A percentile compares a stretch with the other conserved stretches of the same genome.
These are phyloP conservation scores for Fraxinus velutina DNA, from an alignment of 305 asterid species.

Conservation along the genomic window DNA sequence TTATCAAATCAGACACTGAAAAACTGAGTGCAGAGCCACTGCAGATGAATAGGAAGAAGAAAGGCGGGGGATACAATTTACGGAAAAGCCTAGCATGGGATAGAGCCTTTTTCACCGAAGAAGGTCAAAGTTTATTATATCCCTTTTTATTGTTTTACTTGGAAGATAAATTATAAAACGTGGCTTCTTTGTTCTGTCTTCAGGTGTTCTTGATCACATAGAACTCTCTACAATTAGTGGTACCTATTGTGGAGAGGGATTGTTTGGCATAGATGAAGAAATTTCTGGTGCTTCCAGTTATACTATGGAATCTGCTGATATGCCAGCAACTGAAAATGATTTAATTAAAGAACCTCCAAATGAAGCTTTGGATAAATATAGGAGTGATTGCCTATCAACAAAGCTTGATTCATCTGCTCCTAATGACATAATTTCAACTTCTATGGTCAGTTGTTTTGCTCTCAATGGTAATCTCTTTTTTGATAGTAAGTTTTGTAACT, in stretches of 20 bases:
- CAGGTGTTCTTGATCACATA: constrained; percentile 81
- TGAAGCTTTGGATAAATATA: constrained; percentile 30
- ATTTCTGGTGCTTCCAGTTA: constrained; percentile 31
- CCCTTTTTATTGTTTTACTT: constrained; percentile 11
- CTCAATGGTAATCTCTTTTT: constrained; percentile 7
- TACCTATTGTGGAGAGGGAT: constrained; percentile 46
- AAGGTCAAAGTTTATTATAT: constrained; percentile 47
- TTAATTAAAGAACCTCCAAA: constrained; percentile 29
- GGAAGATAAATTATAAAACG: constrained; percentile 18
- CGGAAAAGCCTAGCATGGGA: constrained; percentile 97
- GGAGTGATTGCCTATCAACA: constrained; percentile 34
- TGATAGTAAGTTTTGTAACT: constrained; percentile 9
- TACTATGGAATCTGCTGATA: constrained; percentile 22
- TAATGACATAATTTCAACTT: constrained; percentile 29
- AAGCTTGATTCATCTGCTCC: constrained; percentile 41
- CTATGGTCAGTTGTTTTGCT: constrained; percentile 38
- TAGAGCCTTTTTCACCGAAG: constrained; percentile 86
- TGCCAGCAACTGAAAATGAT: constrained; percentile 29
- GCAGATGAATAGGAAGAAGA: constrained; percentile 83
- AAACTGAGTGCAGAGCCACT: constrained; percentile 66
- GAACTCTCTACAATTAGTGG: constrained; percentile 80
- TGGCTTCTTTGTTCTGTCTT: constrained; percentile 23
- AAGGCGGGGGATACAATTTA: constrained; percentile 61
- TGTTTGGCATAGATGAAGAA: constrained; percentile 42
- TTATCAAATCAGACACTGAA: constrained; percentile 50